Conservation (phyloP, 306 rosid genomes). For the Cucumis melo region DNA sequence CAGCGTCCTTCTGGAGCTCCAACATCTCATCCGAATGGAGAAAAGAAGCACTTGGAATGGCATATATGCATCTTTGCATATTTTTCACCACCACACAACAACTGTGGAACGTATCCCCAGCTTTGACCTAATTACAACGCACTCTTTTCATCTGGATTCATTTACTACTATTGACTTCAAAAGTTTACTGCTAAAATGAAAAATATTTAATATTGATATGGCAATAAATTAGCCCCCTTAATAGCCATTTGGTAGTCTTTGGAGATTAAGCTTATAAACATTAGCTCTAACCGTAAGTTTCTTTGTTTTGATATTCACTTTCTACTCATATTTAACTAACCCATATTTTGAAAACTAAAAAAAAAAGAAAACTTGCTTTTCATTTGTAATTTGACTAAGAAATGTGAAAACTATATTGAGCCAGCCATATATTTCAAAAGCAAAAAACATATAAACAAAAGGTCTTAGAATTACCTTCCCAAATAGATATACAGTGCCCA, state of each 20-base stretch:
- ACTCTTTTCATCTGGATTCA: conserved; percentile 10
- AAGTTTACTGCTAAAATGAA: too few relatives aligned
- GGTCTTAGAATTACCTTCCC: conserved; percentile 53
- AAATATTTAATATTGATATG: neutral
- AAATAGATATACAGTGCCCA: conserved; percentile 74
- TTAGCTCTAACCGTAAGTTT: too few relatives aligned
- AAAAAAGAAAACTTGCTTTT: too few relatives aligned
- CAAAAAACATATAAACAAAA: too few relatives aligned
- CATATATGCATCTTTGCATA: conserved; percentile 79
- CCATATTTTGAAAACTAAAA: too few relatives aligned
- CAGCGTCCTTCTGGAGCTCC: conserved; percentile 46
- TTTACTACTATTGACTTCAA: neutral
- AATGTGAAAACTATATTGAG: too few relatives aligned
- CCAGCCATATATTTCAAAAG: too few relatives aligned
- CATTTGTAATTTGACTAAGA: too few relatives aligned
- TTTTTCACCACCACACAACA: conserved; percentile 84
- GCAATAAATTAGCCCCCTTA: neutral
- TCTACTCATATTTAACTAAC: too few relatives aligned
- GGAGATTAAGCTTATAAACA: too few relatives aligned
- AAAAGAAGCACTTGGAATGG: conserved; percentile 48
- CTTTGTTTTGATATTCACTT: too few relatives aligned
- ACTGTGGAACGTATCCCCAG: conserved; percentile 66
- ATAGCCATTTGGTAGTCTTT: too few relatives aligned
- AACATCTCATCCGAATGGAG: conserved; percentile 42
- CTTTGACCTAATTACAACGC: conserved; percentile 45